phyloP scores from a whole-genome alignment of 2,329 filamentous ascomycete species.

The Leptographium procerum region DNA sequence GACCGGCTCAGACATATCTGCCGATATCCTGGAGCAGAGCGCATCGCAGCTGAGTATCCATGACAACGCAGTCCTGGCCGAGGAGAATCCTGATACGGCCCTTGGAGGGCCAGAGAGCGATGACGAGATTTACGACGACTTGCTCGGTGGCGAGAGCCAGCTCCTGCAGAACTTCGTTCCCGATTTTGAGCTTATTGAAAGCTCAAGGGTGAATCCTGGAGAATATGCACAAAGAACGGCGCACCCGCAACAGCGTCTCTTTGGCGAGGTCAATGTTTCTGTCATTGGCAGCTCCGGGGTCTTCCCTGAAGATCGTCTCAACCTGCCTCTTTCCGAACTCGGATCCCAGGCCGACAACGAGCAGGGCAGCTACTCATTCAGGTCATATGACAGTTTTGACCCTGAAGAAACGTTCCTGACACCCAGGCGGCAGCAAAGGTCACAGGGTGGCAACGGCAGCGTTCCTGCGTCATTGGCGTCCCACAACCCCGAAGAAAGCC shows the following conservation, averaged over 20 bases:
- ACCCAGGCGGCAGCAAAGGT: constrained; percentile 6
- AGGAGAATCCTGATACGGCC: neutral
- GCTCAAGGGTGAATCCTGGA: constrained; percentile 7
- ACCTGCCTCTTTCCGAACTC: constrained; percentile 28
- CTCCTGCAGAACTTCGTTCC: constrained; percentile 20
- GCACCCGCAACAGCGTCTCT: constrained; percentile 27
- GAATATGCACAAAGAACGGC: constrained; percentile 9
- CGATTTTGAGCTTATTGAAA: neutral
- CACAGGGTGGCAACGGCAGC: constrained; percentile 2
- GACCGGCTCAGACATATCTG: constrained; percentile 37
- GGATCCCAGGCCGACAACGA: constrained; percentile 11
- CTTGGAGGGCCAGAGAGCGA: constrained; percentile 14
- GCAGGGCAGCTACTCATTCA: constrained; percentile 26
- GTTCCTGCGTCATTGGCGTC: constrained; percentile 15
- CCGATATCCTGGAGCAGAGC: constrained; percentile 44
- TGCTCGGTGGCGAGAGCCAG: constrained; percentile 19
- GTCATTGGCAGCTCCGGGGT: constrained; percentile 42
- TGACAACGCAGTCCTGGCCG: constrained; percentile 9
- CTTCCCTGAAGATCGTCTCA: constrained; percentile 35
- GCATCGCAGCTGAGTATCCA: constrained; percentile 54
- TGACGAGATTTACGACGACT: constrained; percentile 15
- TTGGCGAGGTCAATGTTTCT: constrained; percentile 44
- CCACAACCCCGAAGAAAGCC: constrained; percentile 15
- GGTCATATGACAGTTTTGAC: constrained; percentile 35
- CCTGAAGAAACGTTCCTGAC: constrained; percentile 23